Evolutionary conservation across 306 rosid genomes (phyloP).

Genomic region (Cyamopsis tetragonoloba): DNA sequence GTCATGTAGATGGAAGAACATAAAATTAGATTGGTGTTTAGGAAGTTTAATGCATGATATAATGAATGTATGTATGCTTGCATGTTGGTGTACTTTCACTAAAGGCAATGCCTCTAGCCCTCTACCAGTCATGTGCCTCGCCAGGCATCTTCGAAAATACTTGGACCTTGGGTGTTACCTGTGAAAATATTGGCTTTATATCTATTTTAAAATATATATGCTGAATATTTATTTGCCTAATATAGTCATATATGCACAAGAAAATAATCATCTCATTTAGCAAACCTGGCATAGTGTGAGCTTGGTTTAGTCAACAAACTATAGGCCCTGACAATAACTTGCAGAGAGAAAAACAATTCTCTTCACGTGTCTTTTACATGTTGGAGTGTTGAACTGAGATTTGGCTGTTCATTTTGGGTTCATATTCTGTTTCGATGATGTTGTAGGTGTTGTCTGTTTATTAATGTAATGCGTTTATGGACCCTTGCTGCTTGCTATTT

Average conservation of each 20-base stretch:
- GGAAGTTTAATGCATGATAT: conserved; percentile 10
- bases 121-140: neutral
- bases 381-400: neutral
- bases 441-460: conserved; percentile 11
- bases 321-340: neutral
- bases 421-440: conserved; percentile 13
- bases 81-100: neutral
- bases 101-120: neutral
- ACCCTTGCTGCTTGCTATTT: conserved; percentile 31
- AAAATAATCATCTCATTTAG: neutral
- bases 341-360: neutral
- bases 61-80: neutral
- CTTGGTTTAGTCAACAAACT: neutral
- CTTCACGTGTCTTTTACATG: conserved; percentile 3
- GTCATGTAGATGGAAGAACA: conserved; percentile 13
- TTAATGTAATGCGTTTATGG: conserved; percentile 24
- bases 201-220: neutral
- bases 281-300: neutral
- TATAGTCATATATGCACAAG: neutral
- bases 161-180: neutral
- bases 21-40: conserved; percentile 5
- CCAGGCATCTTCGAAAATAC: no score
- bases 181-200: neutral
- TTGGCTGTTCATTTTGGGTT: conserved; percentile 13
- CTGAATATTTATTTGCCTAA: neutral